phyloP scores from a whole-genome alignment of 169 alveolate genomes.

The Sarcocystis neurona region DNA sequence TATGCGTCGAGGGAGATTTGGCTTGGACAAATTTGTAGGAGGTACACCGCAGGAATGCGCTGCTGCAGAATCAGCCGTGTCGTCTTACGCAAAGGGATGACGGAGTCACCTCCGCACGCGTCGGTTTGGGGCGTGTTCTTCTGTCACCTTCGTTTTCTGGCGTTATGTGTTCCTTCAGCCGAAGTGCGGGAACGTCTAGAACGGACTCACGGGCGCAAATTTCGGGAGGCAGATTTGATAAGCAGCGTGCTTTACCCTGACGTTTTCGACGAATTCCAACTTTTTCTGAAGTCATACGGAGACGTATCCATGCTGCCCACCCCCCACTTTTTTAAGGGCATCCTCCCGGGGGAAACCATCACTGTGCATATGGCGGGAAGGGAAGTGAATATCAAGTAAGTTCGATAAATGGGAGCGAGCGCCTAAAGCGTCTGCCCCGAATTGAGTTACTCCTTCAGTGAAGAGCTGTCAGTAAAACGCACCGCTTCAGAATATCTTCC shows the following conservation, averaged over 20 bases:
- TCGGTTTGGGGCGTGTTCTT: background rate
- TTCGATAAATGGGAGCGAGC: background rate
- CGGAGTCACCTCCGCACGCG: background rate
- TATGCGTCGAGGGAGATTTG: no score
- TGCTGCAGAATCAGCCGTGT: no score
- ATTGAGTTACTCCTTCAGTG: no score
- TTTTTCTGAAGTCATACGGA: slow-evolving; percentile 36
- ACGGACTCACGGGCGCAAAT: slow-evolving; percentile 19
- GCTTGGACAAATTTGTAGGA: no score
- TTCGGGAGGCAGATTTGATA: slow-evolving; percentile 34
- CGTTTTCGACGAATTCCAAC: slow-evolving; percentile 44
- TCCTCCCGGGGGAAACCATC: slow-evolving; percentile 36
- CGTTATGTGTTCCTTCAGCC: background rate
- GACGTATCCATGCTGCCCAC: slow-evolving; percentile 55
- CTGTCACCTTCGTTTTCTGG: background rate
- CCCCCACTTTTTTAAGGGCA: slow-evolving; percentile 21
- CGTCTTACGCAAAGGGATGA: no score
- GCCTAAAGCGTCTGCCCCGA: no score
- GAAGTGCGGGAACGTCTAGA: slow-evolving; percentile 23
- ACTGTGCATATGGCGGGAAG: slow-evolving; percentile 50
- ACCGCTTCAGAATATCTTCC: no score
- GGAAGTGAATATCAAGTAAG: slow-evolving; percentile 29
- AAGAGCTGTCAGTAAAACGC: no score
- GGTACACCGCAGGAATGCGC: no score
- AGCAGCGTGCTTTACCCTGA: slow-evolving; percentile 30